Evolutionary conservation across 208 protist genomes (phyloP).

Genomic region (Trypanosoma platydactyli): DNA sequence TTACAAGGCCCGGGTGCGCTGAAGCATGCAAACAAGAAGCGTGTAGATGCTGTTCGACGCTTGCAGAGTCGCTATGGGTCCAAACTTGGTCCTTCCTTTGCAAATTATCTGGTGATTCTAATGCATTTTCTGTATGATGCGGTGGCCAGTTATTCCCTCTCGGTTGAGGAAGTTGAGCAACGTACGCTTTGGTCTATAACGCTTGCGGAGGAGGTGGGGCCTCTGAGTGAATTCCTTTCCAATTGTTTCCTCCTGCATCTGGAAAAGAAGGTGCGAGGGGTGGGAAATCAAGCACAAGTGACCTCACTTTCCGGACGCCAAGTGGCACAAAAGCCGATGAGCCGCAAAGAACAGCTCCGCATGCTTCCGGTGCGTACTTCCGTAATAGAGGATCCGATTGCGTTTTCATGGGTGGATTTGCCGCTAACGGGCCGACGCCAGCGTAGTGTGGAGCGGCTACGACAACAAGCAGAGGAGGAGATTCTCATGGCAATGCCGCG

Average conservation of each 20-base stretch:
- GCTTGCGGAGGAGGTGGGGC: conserved; percentile 55
- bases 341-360: conserved; percentile 36
- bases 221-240: conserved; percentile 53
- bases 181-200: conserved; percentile 72
- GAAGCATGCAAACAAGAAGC: conserved; percentile 22
- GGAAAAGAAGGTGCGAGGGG: conserved; percentile 7
- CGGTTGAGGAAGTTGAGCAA: conserved; percentile 53
- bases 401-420: conserved; percentile 51
- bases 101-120: conserved; percentile 58
- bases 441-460: conserved; percentile 44
- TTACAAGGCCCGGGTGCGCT: conserved; percentile 40
- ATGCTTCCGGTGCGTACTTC: conserved; percentile 45
- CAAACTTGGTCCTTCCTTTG: conserved; percentile 41
- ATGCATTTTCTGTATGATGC: conserved; percentile 83
- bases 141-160: conserved; percentile 67
- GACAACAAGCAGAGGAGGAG: conserved; percentile 64
- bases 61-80: conserved; percentile 61
- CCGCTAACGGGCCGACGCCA: conserved; percentile 55
- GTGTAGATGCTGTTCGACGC: conserved; percentile 47
- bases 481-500: conserved; percentile 87
- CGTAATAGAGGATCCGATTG: conserved; percentile 23
- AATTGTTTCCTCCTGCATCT: conserved; percentile 55
- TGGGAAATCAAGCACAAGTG: conserved; percentile 25
- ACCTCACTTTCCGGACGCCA: conserved; percentile 33
- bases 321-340: conserved; percentile 6